Base-by-base conservation (phyloP, 768 basidiomycete genomes). In the Rhodosporidiobolus odoratus region DNA sequence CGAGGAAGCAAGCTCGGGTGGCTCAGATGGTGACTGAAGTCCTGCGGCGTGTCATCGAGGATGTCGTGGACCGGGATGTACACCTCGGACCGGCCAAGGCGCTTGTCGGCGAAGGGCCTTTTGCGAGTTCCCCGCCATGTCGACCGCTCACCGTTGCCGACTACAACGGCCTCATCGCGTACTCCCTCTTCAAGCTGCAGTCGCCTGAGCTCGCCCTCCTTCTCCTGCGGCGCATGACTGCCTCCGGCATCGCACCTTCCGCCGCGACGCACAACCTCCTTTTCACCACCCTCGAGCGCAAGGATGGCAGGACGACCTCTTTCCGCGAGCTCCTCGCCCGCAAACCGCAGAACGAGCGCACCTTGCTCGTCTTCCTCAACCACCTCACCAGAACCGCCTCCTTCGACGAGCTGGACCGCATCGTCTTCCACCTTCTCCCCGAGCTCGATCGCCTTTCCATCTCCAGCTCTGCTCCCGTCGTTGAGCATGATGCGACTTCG, bases 341-440 rank as follows among this genome's bases (percentile, higher is more conserved):
- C n/a, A 41, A 40, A 25, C 37, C 12, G 17, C 27, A 38, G 37
- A 43, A 52, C 34, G 78, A 77, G 17, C 80, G 81, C 73, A 85
- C 85, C 1, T 78, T 89, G 64, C 83, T 82, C 7, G 81, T 83
- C 47, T 83, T 85, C 67, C 83, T 90, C 58, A 73, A 80, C 10
- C 80, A 85, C 73, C 81, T 89, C 54, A 81, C 82, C 7, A 79
- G 84, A 5, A 84, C 81, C 1, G 85, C 85, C n/a, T 78, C 79
- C 21, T 82, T 84, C 0, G 75, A 82, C 2, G 72, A 80, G 7
- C 83, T 87, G 15, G 80, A 81, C 0, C 68, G 81, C 2, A 75
- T 86, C 56, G 78, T 90, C n/a, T 85, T 84, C 66, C 76, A 75
- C 3, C 75, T 88, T 41, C 80, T 90, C 60, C 89, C 89, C 61